phyloP scores from a whole-genome alignment of 108 stramenopile species.

The Seminavis robusta region DNA sequence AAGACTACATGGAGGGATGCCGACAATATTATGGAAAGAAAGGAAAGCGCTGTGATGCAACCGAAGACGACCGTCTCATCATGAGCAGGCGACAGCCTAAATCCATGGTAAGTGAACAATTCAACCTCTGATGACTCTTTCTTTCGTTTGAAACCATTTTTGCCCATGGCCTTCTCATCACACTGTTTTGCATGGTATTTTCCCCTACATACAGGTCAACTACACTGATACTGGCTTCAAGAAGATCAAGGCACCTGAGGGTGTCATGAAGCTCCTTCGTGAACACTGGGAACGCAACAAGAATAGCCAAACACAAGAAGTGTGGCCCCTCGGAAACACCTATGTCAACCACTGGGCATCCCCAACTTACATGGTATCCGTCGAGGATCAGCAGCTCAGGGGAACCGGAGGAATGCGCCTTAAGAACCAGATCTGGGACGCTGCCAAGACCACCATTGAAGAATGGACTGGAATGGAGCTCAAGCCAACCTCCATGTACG shows the following conservation, averaged over 20 bases:
- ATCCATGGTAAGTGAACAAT: conserved; percentile 62
- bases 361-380: conserved; percentile 75
- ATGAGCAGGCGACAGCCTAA: conserved; percentile 79
- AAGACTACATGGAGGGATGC: conserved; percentile 78
- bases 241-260: conserved; percentile 59
- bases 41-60: conserved; percentile 41
- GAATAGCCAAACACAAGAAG: conserved; percentile 43
- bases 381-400: conserved; percentile 59
- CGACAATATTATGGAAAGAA: conserved; percentile 45
- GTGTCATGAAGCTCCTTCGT: conserved; percentile 50
- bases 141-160: background rate
- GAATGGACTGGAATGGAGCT: conserved; percentile 90
- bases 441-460: conserved; percentile 68
- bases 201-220: conserved; percentile 28
- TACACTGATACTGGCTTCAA: conserved; percentile 79
- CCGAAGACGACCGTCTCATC: conserved; percentile 59
- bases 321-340: conserved; percentile 65
- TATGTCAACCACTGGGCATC: conserved; percentile 75
- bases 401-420: conserved; percentile 67
- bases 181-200: background rate
- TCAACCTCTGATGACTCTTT: background rate
- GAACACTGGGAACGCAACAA: conserved; percentile 64
- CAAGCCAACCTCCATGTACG: conserved; percentile 77
- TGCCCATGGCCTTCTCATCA: conserved; percentile 3
- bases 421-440: conserved; percentile 72